Base-by-base conservation (phyloP, 1,284 basidiomycete species). In the Cerioporus squamosus region DNA sequence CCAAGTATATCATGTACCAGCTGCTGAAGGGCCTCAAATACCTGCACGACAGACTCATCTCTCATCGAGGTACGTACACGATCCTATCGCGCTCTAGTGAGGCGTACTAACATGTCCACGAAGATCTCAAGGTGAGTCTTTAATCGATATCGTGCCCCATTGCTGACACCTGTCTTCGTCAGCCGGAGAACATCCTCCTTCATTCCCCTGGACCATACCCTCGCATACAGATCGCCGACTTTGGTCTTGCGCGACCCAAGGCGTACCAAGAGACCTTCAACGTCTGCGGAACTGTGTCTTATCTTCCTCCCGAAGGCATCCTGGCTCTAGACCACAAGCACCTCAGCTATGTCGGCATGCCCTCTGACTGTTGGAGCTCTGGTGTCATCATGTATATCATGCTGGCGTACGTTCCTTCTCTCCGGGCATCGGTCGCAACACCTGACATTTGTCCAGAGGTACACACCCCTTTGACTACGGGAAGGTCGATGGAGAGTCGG, bases 151-250 rank as follows among this genome's bases (percentile, higher is more conserved):
- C 33, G 12, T 36, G 14, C 14, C 17, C 15, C 12, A 18, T 1
- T n/a, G 22, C 33, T 36, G 14, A 36, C 1, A 15, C 12, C 10
- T 5, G 33, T 10, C 33, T 36, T 36, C 42, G 36, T 42, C 20
- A 93, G 90, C 93, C 93, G 36, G 93, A 95, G 74, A 95, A 95
- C 65, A 88, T 95, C 53, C 79, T 96, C 9, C 79, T 96, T 3
- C 78, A 86, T 63, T 79, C 82, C 2, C 87, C 90, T 8, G 89
- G 89, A 2, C 83, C 89, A 2, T 95, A 91, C 70, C 94, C 93
- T 46, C 87, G 88, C 42, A 84, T 94, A 43, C 80, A 92, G 56
- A 88, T 95, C 40, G 92, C 90, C 17, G 93, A 95, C 72, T 94
- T 95, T 69, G 94, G 94, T 6, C 83, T 93, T 20, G 91, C 93